Evolutionary conservation across 1,284 basidiomycete genomes (phyloP), one percentile per base, ranked within the genome.

Genomic region (Porogramme epimiltina): DNA sequence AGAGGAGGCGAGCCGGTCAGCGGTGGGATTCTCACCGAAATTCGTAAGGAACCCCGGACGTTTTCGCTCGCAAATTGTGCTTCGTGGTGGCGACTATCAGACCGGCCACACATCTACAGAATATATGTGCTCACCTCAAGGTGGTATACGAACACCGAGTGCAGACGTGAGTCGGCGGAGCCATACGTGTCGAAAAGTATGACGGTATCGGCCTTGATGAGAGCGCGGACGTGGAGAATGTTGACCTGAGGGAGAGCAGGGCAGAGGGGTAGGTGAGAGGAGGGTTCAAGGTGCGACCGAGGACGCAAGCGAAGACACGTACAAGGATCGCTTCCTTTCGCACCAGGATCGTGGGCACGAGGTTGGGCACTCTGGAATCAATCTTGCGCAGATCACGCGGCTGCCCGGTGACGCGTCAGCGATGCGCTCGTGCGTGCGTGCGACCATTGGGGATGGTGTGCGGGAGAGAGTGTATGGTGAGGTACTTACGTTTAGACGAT

Each of bases 311-410:
- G 46, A 39, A n/a, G n/a, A 44, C 54, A 63, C 84, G 55, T 66
- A 91, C 91, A 56, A 98, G 78, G 59, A 98, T 89, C 43, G 91
- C 93, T 67, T 93, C 87, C 63, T 87, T 87, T 55, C 96, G 81
- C 38, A 92, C 85, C 41, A 99, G 80, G 64, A 98, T 97, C 34
- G 93, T 95, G 26, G 96, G 95, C 15, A 98, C 93, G 50, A 96
- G 82, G 70, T 95, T 97, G 19, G 95, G 94, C 53, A 95, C 84
- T 57, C 94, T 80, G 13, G 92, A 94, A 75, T 98, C 96, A 62
- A 99, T 93, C 76, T 98, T 98, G 51, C 96, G 88, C 38, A 99
- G 78, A 73, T 99, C 96, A 76, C 96, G 89, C 58, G 94, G 91
- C 90, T 98, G 68, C 52, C 51, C 42, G 51, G 54, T 59, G 58